Conservation (phyloP, 2,329 filamentous ascomycete genomes). For the Hymenoscyphus linearis region DNA sequence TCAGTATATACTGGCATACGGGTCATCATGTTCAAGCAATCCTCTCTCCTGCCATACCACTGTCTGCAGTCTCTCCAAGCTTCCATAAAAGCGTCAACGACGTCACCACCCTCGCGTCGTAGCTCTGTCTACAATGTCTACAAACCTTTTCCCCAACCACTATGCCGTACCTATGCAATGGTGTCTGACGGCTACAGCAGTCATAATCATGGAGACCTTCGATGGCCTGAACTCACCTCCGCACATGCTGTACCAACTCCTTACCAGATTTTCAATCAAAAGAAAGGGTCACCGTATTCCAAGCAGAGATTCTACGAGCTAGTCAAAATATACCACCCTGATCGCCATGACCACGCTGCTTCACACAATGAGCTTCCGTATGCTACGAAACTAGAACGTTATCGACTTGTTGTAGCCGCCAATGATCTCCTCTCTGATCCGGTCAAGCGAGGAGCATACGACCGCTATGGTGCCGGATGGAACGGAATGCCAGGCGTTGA, state of each 20-base stretch:
- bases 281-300: constrained; percentile 62
- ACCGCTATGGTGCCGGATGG: constrained; percentile 80
- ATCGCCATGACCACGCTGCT: constrained; percentile 46
- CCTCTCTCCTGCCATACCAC: constrained; percentile 34
- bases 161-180: constrained; percentile 34
- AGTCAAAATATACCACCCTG: constrained; percentile 94
- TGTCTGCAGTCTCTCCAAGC: constrained; percentile 33
- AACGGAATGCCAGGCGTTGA: constrained; percentile 38
- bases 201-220: constrained; percentile 28
- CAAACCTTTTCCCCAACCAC: constrained; percentile 13
- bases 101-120: constrained; percentile 20
- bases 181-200: constrained; percentile 34
- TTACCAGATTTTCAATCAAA: constrained; percentile 75
- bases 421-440: constrained; percentile 85
- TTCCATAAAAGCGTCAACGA: constrained; percentile 28
- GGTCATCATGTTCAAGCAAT: constrained; percentile 42
- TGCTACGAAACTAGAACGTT: constrained; percentile 72
- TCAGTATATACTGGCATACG: neutral
- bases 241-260: constrained; percentile 51
- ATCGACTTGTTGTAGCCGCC: constrained; percentile 80
- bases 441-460: constrained; percentile 72
- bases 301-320: constrained; percentile 85
- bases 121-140: constrained; percentile 3
- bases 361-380: constrained; percentile 46
- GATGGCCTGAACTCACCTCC: constrained; percentile 30